phyloP scores from a whole-genome alignment of 306 rosid genomes.

The Begonia masoniana region DNA sequence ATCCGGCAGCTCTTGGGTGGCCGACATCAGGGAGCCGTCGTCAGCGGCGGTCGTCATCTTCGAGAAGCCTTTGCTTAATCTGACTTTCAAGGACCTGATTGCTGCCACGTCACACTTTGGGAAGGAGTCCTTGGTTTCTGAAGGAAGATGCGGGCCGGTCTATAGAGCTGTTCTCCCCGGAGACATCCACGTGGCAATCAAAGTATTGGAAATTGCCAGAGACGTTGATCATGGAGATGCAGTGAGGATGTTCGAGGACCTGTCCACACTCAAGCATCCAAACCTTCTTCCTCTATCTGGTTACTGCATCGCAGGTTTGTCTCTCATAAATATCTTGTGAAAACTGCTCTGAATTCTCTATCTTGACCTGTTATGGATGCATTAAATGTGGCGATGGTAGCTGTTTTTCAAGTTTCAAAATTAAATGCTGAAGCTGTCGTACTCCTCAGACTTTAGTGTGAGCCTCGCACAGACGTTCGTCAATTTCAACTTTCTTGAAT shows the following conservation, averaged over 20 bases:
- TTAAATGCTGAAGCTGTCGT: not conserved
- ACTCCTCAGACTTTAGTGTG: not conserved
- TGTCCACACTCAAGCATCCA: conserved; percentile 62
- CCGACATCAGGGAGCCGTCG: conserved; percentile 71
- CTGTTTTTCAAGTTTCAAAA: not conserved
- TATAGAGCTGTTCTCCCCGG: conserved; percentile 78
- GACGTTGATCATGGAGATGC: conserved; percentile 40
- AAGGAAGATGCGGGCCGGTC: conserved; percentile 91
- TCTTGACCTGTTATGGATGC: not conserved
- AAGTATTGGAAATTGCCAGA: conserved; percentile 66
- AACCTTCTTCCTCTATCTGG: conserved; percentile 80
- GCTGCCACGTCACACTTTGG: conserved; percentile 97
- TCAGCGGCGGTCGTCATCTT: conserved; percentile 81
- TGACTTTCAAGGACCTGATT: conserved; percentile 69
- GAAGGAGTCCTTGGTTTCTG: conserved; percentile 74
- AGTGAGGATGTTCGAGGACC: conserved; percentile 41
- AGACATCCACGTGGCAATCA: conserved; percentile 90
- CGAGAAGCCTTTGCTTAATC: conserved; percentile 83
- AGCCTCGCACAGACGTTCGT: not conserved
- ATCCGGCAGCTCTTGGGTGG: conserved; percentile 87
- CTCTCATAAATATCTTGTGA: conserved; percentile 5
- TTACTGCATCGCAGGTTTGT: conserved; percentile 84
- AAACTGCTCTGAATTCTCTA: not conserved
- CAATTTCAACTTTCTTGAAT: not conserved
- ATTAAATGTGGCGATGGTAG: not conserved